These are phyloP conservation scores for Vaccinium darrowii DNA, from an alignment of 148 eudicot genomes.

Conservation along the genomic window DNA sequence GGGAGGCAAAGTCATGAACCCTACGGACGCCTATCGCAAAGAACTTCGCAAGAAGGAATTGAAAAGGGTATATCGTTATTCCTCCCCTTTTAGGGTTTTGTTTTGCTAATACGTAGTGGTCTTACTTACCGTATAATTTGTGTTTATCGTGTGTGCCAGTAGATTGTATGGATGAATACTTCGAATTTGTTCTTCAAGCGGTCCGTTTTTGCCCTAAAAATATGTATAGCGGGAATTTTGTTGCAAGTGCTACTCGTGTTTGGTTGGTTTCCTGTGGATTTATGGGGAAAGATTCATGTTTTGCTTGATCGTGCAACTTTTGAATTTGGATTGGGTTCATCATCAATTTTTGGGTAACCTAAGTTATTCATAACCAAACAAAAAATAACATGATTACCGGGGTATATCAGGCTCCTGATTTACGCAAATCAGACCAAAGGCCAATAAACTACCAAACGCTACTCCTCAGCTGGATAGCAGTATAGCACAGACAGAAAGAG, in stretches of 20 bases:
- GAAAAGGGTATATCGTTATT: conserved; percentile 50
- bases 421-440: background rate
- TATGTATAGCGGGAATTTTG: background rate
- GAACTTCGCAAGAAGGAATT: conserved; percentile 91
- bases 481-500: background rate
- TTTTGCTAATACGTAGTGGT: background rate
- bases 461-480: background rate
- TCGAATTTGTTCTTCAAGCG: background rate
- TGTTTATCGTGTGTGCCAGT: background rate
- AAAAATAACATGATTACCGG: background rate
- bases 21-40: conserved; percentile 92
- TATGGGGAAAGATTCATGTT: background rate
- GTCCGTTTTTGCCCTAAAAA: background rate
- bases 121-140: background rate
- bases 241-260: background rate
- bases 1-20: conserved; percentile 94
- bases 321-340: background rate
- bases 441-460: background rate
- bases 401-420: background rate
- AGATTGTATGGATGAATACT: background rate
- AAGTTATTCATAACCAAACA: background rate
- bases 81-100: background rate
- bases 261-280: background rate
- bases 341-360: background rate
- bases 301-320: background rate